phyloP scores from a whole-genome alignment of 2,329 filamentous ascomycete genomes.

The Fusarium torreyae region DNA sequence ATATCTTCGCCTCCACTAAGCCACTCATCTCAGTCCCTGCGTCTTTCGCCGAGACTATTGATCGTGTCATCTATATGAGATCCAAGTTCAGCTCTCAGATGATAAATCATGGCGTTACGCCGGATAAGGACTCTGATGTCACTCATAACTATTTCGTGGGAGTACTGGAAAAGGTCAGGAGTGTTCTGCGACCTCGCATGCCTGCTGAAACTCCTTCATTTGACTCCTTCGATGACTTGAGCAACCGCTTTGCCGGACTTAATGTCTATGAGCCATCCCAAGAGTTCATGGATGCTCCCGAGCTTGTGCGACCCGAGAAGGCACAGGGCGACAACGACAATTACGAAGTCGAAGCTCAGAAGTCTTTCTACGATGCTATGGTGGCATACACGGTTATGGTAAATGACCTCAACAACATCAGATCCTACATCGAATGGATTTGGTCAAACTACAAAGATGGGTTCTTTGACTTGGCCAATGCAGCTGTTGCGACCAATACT shows the following conservation, averaged over 20 bases:
- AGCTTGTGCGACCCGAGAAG: slow-evolving; percentile 17
- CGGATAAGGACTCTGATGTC: slow-evolving; percentile 44
- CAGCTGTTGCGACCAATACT: slow-evolving; percentile 57
- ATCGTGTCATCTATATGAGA: slow-evolving; percentile 57
- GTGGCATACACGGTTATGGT: slow-evolving; percentile 50
- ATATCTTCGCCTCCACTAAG: slow-evolving; percentile 47
- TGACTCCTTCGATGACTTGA: background rate
- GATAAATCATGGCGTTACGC: slow-evolving; percentile 22
- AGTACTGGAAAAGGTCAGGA: slow-evolving; percentile 55
- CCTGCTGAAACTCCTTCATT: slow-evolving; percentile 36
- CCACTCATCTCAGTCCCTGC: slow-evolving; percentile 49
- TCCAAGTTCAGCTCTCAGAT: slow-evolving; percentile 48
- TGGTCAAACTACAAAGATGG: slow-evolving; percentile 47
- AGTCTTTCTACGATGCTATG: slow-evolving; percentile 46
- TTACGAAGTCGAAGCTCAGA: slow-evolving; percentile 54
- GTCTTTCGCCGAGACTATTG: slow-evolving; percentile 52
- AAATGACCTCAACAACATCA: slow-evolving; percentile 50
- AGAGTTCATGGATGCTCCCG: slow-evolving; percentile 54
- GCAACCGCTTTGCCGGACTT: background rate
- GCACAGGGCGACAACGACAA: slow-evolving; percentile 1
- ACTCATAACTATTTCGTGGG: slow-evolving; percentile 55
- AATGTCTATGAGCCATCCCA: slow-evolving; percentile 24
- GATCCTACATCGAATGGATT: slow-evolving; percentile 51
- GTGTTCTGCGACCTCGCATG: slow-evolving; percentile 49
- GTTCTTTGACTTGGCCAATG: slow-evolving; percentile 51